Evolutionary conservation across 768 basidiomycete genomes (phyloP).

Genomic region (Lactarius pseudohatsudake): DNA sequence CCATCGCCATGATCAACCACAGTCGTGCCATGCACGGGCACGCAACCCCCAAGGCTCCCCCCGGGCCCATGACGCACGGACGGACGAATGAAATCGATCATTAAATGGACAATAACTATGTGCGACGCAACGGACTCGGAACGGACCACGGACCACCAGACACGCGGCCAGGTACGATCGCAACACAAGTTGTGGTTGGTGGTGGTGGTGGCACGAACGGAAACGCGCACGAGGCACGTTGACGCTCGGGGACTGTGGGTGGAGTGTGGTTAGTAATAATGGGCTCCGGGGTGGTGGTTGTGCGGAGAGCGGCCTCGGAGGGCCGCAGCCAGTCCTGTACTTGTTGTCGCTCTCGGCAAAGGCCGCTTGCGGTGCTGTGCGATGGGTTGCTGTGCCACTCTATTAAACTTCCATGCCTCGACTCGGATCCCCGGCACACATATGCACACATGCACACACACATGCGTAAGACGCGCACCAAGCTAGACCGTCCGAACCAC

Average conservation of each 20-base stretch:
- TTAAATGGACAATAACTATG: neutral
- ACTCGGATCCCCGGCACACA: neutral
- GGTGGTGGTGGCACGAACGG: neutral
- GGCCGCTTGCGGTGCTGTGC: neutral
- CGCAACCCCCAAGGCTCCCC: too few species aligned
- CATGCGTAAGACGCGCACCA: neutral
- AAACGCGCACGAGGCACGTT: neutral
- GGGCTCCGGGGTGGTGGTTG: neutral
- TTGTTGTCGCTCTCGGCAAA: neutral
- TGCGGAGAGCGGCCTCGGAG: neutral
- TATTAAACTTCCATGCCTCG: neutral
- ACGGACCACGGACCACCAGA: neutral
- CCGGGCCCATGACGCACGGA: too few species aligned
- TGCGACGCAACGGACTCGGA: neutral
- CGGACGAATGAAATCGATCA: too few species aligned
- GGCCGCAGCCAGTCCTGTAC: constrained; percentile 3
- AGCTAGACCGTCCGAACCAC: neutral
- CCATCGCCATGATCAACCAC: neutral
- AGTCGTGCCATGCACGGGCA: neutral
- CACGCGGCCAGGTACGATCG: neutral
- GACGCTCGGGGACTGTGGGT: neutral
- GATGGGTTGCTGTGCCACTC: constrained; percentile 1
- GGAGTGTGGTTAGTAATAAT: neutral
- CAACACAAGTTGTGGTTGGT: neutral
- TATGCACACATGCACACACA: neutral